Evolutionary conservation across 495 filamentous ascomycete genomes (phyloP), one percentile per base, ranked within the genome.

Genomic region (Beverwykella pulmonaria): DNA sequence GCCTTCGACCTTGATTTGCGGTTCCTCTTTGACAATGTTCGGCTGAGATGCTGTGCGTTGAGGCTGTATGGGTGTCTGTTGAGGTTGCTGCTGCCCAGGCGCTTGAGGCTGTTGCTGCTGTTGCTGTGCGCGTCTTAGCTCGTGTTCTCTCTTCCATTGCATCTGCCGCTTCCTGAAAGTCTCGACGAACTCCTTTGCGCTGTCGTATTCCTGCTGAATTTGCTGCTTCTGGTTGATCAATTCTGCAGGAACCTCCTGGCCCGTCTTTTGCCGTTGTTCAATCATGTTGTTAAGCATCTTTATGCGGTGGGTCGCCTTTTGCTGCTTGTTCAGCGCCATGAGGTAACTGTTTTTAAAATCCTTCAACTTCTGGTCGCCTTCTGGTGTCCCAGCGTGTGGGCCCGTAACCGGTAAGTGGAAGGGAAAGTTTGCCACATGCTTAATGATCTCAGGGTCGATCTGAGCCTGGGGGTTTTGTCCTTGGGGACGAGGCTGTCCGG

Each of bases 321-420:
- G 61, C 47, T 70, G 61, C 59, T 63, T 68, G 46, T 46, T 63
- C 49, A 72, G 50, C 6, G 56, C 59, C 59, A 73, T 64, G 1
- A 70, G 22, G 46, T 74, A 72, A n/a, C 17, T 59, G 23, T 68
- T 67, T 57, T 53, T 66, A 23, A 61, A 27, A n/a, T 72, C 67
- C 29, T 65, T 65, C 39, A 74, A 3, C 54, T 65, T 64, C 27
- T 48, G 20, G 15, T 72, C 63, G 10, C 50, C 66, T 36, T 74
- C 72, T 6, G 72, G 66, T 3, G 72, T 74, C 0, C 70, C 70
- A 17, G 25, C 26, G 12, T 53, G 39, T 15, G 67, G 60, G 27
- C 53, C 59, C 3, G 29, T 32, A 4, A 63, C 53, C 8, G 71
- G 69, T 10, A 69, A 20, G n/a, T 52, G 39, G 62, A 52, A 74